Conservation (phyloP, 129 eudicot species). For the Helianthus annuus region DNA sequence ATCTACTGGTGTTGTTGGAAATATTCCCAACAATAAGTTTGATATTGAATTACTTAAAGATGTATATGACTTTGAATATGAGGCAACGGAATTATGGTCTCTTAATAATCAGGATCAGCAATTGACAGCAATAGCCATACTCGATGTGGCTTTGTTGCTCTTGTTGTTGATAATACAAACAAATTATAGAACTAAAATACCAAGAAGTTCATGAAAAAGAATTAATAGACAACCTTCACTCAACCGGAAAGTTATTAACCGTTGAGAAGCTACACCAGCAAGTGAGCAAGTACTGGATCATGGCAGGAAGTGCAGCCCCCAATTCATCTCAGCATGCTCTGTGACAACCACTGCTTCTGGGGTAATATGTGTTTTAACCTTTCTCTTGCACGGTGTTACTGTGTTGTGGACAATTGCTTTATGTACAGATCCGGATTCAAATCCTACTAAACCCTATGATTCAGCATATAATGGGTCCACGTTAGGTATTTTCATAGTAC, state of each 20-base stretch:
- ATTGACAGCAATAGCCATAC: not conserved
- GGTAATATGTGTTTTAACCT: not conserved
- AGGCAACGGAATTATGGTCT: too few species aligned
- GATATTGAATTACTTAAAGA: too few species aligned
- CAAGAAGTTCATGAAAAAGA: not conserved
- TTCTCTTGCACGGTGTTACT: not conserved
- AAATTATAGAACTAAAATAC: constrained; percentile 15
- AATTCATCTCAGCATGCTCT: not conserved
- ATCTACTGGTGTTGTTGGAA: not conserved
- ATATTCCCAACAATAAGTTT: not conserved
- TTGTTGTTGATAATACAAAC: constrained; percentile 16
- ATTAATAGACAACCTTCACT: too few species aligned
- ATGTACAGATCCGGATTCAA: not conserved
- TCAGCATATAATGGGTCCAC: not conserved
- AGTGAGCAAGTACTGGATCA: not conserved
- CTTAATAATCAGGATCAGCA: not conserved
- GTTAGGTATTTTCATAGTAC: not conserved
- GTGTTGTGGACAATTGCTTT: not conserved
- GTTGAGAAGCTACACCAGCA: not conserved
- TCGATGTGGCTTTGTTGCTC: not conserved
- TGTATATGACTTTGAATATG: too few species aligned
- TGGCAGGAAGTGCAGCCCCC: constrained; percentile 6
- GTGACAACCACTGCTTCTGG: not conserved
- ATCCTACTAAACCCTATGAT: not conserved
- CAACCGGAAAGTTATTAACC: not conserved